These are phyloP conservation scores for Lupinus albus DNA, from an alignment of 306 rosid species.

Conservation along the genomic window DNA sequence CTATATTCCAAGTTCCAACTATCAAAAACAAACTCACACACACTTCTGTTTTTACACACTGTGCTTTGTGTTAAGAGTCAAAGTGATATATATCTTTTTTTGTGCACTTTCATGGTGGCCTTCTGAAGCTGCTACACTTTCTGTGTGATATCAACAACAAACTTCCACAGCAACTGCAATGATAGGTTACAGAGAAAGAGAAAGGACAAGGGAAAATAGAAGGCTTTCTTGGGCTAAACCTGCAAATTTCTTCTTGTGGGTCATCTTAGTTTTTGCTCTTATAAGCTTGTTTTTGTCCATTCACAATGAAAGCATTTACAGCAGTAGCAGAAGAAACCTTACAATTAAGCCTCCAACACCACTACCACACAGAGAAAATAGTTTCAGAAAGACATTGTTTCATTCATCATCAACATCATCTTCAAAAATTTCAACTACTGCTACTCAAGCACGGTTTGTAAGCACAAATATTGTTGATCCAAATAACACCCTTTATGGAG, in stretches of 20 bases:
- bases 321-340: slow-evolving; percentile 6
- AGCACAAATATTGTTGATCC: slow-evolving; percentile 34
- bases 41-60: neutral
- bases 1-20: slow-evolving; percentile 37
- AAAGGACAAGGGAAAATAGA: slow-evolving; percentile 44
- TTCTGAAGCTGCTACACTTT: slow-evolving; percentile 32
- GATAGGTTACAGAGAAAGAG: slow-evolving; percentile 54
- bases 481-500: slow-evolving; percentile 47
- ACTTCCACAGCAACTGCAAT: slow-evolving; percentile 42
- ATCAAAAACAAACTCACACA: slow-evolving; percentile 43
- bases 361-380: neutral
- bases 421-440: slow-evolving; percentile 11
- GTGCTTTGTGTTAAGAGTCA: slow-evolving; percentile 9
- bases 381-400: slow-evolving; percentile 43
- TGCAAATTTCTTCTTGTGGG: slow-evolving; percentile 61
- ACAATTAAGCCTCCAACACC: slow-evolving; percentile 22
- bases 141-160: neutral
- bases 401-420: slow-evolving; percentile 47
- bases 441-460: slow-evolving; percentile 14
- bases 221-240: slow-evolving; percentile 29
- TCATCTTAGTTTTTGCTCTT: slow-evolving; percentile 57
- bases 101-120: slow-evolving; percentile 45
- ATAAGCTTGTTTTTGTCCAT: slow-evolving; percentile 43
- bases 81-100: slow-evolving; percentile 7
- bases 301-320: slow-evolving; percentile 24